These are phyloP conservation scores for Hypoxylon sp. DNA, from an alignment of 2,329 filamentous ascomycete genomes.

Conservation along the genomic window DNA sequence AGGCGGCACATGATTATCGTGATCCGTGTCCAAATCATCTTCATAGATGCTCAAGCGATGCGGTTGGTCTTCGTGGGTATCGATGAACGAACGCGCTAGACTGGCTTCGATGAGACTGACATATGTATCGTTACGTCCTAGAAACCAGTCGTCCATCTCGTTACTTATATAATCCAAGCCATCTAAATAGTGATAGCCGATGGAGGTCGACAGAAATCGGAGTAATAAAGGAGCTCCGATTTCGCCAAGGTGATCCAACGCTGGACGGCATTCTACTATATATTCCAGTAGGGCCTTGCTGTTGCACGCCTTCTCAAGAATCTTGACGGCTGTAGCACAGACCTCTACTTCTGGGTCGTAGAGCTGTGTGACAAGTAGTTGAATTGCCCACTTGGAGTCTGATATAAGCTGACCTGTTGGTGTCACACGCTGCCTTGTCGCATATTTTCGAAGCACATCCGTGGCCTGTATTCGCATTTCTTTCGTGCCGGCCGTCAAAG, in stretches of 20 bases:
- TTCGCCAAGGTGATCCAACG: constrained; percentile 94
- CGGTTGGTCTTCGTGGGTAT: constrained; percentile 71
- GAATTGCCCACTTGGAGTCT: constrained; percentile 95
- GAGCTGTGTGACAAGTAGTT: constrained; percentile 95
- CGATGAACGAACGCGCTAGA: constrained; percentile 85
- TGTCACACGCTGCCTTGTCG: constrained; percentile 67
- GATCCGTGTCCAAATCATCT: constrained; percentile 68
- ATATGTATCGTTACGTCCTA: constrained; percentile 96
- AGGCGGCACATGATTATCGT: constrained; percentile 82
- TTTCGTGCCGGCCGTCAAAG: constrained; percentile 91
- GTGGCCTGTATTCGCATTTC: constrained; percentile 93
- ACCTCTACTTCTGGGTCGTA: constrained; percentile 98
- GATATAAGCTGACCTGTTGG: constrained; percentile 62
- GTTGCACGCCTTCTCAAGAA: constrained; percentile 97
- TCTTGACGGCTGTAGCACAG: constrained; percentile 95
- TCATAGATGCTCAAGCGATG: constrained; percentile 72
- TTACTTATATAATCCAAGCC: constrained; percentile 98
- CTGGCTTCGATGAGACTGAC: constrained; percentile 96
- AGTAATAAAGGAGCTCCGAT: constrained; percentile 94
- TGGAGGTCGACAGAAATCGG: constrained; percentile 93
- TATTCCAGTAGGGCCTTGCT: constrained; percentile 92
- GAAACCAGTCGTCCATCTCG: constrained; percentile 99
- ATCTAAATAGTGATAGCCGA: constrained; percentile 97
- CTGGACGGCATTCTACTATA: constrained; percentile 95
- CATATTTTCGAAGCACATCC: constrained; percentile 88